Conservation (phyloP, 768 basidiomycete species). For the Vishniacozyma victoriae region DNA sequence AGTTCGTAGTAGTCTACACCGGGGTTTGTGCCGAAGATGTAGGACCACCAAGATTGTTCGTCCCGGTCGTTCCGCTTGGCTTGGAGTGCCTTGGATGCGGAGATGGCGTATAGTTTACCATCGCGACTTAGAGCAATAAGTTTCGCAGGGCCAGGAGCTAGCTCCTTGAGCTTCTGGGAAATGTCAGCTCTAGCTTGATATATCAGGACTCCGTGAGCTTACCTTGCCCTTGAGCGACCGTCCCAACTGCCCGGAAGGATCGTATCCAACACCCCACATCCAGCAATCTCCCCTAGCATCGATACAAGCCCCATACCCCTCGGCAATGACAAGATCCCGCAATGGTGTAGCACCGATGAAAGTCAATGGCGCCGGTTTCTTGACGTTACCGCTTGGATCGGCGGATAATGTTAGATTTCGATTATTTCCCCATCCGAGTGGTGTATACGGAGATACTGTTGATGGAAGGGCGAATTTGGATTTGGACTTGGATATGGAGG, state of each 20-base stretch:
- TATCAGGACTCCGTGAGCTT: slow-evolving; percentile 3
- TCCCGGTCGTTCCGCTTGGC: slow-evolving; percentile 47
- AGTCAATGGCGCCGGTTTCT: slow-evolving; percentile 29
- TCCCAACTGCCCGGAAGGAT: slow-evolving; percentile 25
- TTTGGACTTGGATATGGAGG: slow-evolving; percentile 15
- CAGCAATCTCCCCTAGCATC: slow-evolving; percentile 46
- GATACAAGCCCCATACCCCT: slow-evolving; percentile 44
- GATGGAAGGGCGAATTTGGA: background rate
- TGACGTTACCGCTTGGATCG: slow-evolving; percentile 21
- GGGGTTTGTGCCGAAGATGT: slow-evolving; percentile 52
- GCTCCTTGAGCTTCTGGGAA: slow-evolving; percentile 61
- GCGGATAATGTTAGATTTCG: slow-evolving; percentile 28
- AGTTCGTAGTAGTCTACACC: slow-evolving; percentile 57
- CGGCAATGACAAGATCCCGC: slow-evolving; percentile 39
- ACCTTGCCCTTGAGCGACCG: slow-evolving; percentile 41
- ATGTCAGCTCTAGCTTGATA: background rate
- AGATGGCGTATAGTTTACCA: slow-evolving; percentile 67
- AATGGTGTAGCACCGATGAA: slow-evolving; percentile 39
- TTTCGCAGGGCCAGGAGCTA: slow-evolving; percentile 48
- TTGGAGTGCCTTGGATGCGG: slow-evolving; percentile 55
- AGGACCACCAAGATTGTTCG: slow-evolving; percentile 58
- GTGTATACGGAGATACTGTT: slow-evolving; percentile 23
- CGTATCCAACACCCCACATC: slow-evolving; percentile 46
- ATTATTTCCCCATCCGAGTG: slow-evolving; percentile 43
- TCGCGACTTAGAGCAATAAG: slow-evolving; percentile 73